Percentiles rank a stretch among this genome's conserved stretches.
These are phyloP conservation scores for Alternaria brassicae DNA, from an alignment of 2,329 filamentous ascomycete genomes.

Conservation along the genomic window DNA sequence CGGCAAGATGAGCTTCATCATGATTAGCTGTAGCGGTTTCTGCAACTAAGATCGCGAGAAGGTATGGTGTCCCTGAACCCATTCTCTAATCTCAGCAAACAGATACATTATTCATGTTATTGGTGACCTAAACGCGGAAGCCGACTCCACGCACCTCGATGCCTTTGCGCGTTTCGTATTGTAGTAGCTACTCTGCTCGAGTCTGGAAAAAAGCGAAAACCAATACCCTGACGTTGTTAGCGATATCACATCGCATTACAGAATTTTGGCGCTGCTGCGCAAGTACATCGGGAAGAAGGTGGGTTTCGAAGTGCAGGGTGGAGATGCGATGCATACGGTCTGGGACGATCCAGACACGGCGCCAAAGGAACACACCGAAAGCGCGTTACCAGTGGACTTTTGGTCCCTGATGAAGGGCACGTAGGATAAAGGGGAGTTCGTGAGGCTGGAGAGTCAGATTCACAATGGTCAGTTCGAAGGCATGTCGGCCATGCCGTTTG, in stretches of 20 bases:
- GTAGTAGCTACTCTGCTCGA: slow-evolving; percentile 32
- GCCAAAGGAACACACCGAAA: neutral
- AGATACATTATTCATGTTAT: slow-evolving; percentile 34
- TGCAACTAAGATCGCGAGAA: slow-evolving; percentile 40
- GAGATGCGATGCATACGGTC: neutral
- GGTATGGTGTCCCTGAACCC: slow-evolving; percentile 37
- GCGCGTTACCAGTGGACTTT: slow-evolving; percentile 10
- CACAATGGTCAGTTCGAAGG: neutral
- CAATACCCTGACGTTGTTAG: slow-evolving; percentile 30
- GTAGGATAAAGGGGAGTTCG: slow-evolving; percentile 10
- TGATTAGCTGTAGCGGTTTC: slow-evolving; percentile 44
- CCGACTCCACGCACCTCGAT: slow-evolving; percentile 33
- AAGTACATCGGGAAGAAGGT: neutral
- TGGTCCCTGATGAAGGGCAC: slow-evolving; percentile 18
- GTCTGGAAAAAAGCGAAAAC: slow-evolving; percentile 30
- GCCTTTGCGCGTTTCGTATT: slow-evolving; percentile 38
- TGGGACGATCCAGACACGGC: neutral
- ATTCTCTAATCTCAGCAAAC: slow-evolving; percentile 14
- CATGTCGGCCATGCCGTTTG: neutral
- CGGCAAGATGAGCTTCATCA: slow-evolving; percentile 39
- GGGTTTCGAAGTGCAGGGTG: neutral
- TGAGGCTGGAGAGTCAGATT: neutral
- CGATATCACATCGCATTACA: slow-evolving; percentile 30
- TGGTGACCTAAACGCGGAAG: slow-evolving; percentile 28
- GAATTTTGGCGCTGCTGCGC: slow-evolving; percentile 16